Evolutionary conservation across 257 asterid species (phyloP).

Genomic region (Prunella vulgaris): DNA sequence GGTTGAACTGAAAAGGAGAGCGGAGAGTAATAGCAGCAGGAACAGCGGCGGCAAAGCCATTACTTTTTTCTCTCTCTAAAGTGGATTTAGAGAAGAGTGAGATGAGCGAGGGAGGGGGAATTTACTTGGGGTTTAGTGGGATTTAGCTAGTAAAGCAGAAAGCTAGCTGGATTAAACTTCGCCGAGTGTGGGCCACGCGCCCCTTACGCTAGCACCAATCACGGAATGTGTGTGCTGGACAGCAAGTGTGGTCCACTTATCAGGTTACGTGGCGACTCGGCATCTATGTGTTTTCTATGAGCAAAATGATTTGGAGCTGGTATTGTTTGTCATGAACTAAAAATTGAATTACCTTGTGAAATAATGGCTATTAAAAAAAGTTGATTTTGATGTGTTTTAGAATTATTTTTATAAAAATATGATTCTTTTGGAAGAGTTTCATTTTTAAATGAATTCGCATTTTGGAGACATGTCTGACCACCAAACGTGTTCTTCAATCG

Average conservation of each 20-base stretch:
- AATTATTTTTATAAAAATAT: too few species aligned
- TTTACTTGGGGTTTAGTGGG: slow-evolving; percentile 1
- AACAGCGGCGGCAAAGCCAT: slow-evolving; percentile 29
- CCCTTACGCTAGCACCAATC: slow-evolving; percentile 32
- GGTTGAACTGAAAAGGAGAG: slow-evolving; percentile 17
- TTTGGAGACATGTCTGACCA: too few species aligned
- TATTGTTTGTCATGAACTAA: not conserved
- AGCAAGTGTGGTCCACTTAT: slow-evolving; percentile 26
- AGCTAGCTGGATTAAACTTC: not conserved
- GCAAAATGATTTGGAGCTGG: not conserved
- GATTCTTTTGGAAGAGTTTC: too few species aligned
- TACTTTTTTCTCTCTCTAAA: slow-evolving; percentile 7
- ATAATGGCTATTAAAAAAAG: too few species aligned
- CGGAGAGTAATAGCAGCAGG: slow-evolving; percentile 23
- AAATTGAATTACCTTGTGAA: too few species aligned
- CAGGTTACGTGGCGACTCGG: slow-evolving; percentile 34
- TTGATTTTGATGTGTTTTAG: too few species aligned
- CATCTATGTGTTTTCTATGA: slow-evolving; percentile 1
- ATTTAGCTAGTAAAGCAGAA: slow-evolving; percentile 7
- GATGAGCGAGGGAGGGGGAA: not conserved
- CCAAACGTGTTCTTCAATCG: too few species aligned
- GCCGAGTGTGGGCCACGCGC: slow-evolving; percentile 22
- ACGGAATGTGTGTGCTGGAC: slow-evolving; percentile 39
- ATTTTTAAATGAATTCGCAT: too few species aligned
- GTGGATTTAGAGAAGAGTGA: not conserved